Base-by-base conservation (phyloP, 306 rosid genomes). In the Mimosa pudica region DNA sequence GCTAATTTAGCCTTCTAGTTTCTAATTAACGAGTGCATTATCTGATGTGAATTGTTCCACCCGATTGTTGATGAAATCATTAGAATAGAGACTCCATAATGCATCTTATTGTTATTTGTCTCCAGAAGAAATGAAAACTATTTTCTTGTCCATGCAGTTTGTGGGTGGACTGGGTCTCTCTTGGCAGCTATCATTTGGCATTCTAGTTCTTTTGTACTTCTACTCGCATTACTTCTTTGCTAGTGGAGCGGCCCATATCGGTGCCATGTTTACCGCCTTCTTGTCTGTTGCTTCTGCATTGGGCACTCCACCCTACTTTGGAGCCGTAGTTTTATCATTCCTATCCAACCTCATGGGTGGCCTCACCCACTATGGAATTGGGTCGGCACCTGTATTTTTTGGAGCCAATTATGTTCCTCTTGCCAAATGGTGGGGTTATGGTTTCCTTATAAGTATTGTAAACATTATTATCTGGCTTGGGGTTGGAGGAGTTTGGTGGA, bases 141-240 rank as follows among this genome's bases (percentile, higher is more conserved):
- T 52, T 61, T 51, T 63, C n/a, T 16, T 52, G 4, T 52, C 16
- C 64, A 61, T 83, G 14, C 97, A 96, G 99, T 90, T 93, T 61
- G 99, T 96, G 46, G 99, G 99, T 24, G 94, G 97, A 86, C 84
- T 96, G 80, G 99, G 98, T 78, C 98, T 96, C 52, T 89, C 97
- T 13, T 96, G 99, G 99, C 99, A 93, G 79, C 77, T 83, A 33
- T 93, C 99, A 58, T 96, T 96, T 61, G 99, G 98, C 58, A 91
- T 96, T 82, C 91, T 96, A 49, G 98, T 93, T 83, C 97, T 96
- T 55, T 97, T 96, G 64, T 96, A 96, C 82, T 96, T 96, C 87
- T 96, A 96, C 87, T 88, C 99, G 0, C 99, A 96, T 85, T 96
- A 96, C 91, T 96, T 96, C 90, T 96, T 96, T 78, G 99, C 99